Percentiles rank a stretch among this genome's conserved stretches.
phyloP scores from a whole-genome alignment of 345 rosid genomes.

The Bruguiera gymnorhiza region DNA sequence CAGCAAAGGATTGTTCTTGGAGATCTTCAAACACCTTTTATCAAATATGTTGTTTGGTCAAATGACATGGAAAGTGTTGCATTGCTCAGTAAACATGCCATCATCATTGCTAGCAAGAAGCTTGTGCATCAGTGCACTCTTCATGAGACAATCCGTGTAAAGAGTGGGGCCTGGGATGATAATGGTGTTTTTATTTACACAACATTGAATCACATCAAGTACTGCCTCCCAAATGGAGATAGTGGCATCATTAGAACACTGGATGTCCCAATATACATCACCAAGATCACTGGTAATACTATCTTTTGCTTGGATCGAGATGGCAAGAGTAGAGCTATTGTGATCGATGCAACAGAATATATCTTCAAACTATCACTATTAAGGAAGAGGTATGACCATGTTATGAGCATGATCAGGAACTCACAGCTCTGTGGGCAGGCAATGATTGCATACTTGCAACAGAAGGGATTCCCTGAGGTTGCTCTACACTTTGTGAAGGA shows the following conservation, averaged over 20 bases:
- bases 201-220: conserved; percentile 83
- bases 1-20: conserved; percentile 86
- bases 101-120: conserved; percentile 75
- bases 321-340: conserved; percentile 66
- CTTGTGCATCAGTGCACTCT: conserved; percentile 81
- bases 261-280: conserved; percentile 78
- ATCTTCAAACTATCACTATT: conserved; percentile 77
- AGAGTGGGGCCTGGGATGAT: conserved; percentile 97
- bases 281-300: conserved; percentile 64
- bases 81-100: conserved; percentile 89
- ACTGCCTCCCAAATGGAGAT: conserved; percentile 93
- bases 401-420: conserved; percentile 92
- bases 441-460: conserved; percentile 93
- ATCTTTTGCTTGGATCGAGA: conserved; percentile 84
- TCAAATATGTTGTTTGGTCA: conserved; percentile 87
- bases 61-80: conserved; percentile 92
- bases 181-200: conserved; percentile 90
- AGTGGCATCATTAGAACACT: conserved; percentile 82
- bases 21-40: conserved; percentile 74
- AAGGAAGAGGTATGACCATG: conserved; percentile 81
- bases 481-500: conserved; percentile 97
- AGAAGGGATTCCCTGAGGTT: conserved; percentile 97
- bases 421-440: conserved; percentile 97
- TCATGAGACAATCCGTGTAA: conserved; percentile 90
- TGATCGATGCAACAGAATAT: conserved; percentile 82